phyloP scores from a whole-genome alignment of 2,329 filamentous ascomycete species.

The Aspergillus japonicus region DNA sequence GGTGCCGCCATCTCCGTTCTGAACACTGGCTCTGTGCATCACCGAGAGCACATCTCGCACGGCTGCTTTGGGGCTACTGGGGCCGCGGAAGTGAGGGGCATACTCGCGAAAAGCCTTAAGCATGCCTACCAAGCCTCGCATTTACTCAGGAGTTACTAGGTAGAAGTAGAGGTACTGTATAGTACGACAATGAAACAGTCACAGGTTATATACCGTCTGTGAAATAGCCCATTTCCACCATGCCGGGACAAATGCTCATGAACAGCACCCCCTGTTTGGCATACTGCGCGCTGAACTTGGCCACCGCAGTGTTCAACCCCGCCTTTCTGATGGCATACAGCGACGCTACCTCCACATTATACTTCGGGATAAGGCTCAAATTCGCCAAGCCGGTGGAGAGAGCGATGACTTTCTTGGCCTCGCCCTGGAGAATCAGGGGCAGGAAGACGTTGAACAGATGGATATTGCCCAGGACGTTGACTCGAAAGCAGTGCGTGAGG shows the following conservation, averaged over 20 bases:
- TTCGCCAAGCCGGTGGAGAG: slow-evolving; percentile 53
- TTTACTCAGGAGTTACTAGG: too few species aligned
- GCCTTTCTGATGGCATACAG: slow-evolving; percentile 54
- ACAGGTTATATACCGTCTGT: slow-evolving; percentile 13
- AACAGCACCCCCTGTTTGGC: slow-evolving; percentile 53
- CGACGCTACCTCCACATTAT: slow-evolving; percentile 33
- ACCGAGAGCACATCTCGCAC: slow-evolving; percentile 31
- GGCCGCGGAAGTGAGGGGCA: slow-evolving; percentile 42
- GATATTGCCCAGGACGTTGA: slow-evolving; percentile 48
- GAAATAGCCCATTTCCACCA: slow-evolving; percentile 47
- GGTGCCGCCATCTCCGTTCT: slow-evolving; percentile 46
- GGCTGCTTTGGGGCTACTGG: slow-evolving; percentile 38
- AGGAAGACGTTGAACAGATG: slow-evolving; percentile 55
- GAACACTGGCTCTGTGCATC: slow-evolving; percentile 43
- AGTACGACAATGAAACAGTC: too few species aligned
- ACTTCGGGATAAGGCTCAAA: slow-evolving; percentile 40
- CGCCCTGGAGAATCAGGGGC: slow-evolving; percentile 53
- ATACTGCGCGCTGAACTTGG: slow-evolving; percentile 55
- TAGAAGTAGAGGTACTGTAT: too few species aligned
- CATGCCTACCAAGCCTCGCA: too few species aligned
- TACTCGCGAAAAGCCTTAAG: slow-evolving; percentile 20
- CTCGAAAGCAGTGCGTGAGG: too few species aligned
- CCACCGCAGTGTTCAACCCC: slow-evolving; percentile 53
- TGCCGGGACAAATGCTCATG: slow-evolving; percentile 53
- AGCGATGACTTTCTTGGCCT: slow-evolving; percentile 54